phyloP scores from a whole-genome alignment of 2,329 filamentous ascomycete species.

The Chrysoporthe deuterocubensis region DNA sequence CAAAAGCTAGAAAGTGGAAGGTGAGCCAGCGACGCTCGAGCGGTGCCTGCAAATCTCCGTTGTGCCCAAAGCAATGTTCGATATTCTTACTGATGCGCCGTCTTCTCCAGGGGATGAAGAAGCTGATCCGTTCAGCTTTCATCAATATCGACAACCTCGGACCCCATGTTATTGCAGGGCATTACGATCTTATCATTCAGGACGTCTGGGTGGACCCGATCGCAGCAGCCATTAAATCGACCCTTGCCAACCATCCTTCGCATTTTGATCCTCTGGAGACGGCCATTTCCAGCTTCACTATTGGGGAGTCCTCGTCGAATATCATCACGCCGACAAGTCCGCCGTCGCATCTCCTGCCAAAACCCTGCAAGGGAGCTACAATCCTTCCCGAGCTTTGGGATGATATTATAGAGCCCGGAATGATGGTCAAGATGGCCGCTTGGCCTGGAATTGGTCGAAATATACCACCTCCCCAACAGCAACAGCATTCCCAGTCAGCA shows the following conservation, averaged over 20 bases:
- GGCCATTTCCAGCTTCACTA: conserved; percentile 2
- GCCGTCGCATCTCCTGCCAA: not conserved
- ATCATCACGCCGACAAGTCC: not conserved
- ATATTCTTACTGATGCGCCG: not conserved
- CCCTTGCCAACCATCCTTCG: conserved; percentile 23
- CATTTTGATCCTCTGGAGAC: not conserved
- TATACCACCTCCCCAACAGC: not conserved
- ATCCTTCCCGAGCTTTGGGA: conserved; percentile 31
- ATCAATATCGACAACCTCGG: conserved; percentile 20
- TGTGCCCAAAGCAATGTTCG: not conserved
- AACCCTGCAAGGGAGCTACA: conserved; percentile 16
- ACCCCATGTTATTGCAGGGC: conserved; percentile 19
- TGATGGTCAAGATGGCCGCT: conserved; percentile 27
- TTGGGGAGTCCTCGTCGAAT: not conserved
- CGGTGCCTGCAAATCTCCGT: not conserved
- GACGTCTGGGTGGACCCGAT: conserved; percentile 14
- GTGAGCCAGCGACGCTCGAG: conserved; percentile 7
- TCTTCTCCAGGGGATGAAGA: conserved; percentile 18
- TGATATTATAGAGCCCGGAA: conserved; percentile 28
- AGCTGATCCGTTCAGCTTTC: conserved; percentile 24
- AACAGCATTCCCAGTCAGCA: not conserved
- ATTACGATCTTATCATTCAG: conserved; percentile 26
- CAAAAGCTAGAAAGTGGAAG: conserved; percentile 29
- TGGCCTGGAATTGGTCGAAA: conserved; percentile 17
- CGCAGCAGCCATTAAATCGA: conserved; percentile 20